Percentiles rank a stretch among this genome's conserved stretches.
These are phyloP conservation scores for Colletotrichum navitas DNA, from an alignment of 2,329 filamentous ascomycete genomes.

Conservation along the genomic window DNA sequence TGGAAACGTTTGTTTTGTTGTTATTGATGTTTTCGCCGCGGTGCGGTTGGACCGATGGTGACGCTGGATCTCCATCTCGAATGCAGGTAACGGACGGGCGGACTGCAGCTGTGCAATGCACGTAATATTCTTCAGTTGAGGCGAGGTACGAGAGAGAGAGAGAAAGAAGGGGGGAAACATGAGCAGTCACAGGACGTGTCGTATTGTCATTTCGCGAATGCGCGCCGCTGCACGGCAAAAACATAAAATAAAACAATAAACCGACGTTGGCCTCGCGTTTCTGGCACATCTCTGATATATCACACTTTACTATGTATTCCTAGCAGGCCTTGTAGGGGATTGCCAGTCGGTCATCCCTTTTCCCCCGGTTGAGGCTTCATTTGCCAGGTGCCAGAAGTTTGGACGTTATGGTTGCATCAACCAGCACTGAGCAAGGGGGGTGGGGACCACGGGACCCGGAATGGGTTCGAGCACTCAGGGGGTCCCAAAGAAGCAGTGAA, in stretches of 20 bases:
- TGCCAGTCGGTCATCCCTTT: constrained; percentile 21
- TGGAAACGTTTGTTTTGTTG: constrained; percentile 1
- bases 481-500: constrained; percentile 18
- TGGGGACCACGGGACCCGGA: constrained; percentile 15
- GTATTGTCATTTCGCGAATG: constrained; percentile 37
- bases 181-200: constrained; percentile 14
- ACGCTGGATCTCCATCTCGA: background rate
- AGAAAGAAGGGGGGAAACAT: background rate
- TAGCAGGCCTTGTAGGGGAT: constrained; percentile 25
- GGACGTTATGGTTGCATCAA: constrained; percentile 13
- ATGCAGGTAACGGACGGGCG: background rate
- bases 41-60: constrained; percentile 20
- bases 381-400: constrained; percentile 24
- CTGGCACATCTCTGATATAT: background rate
- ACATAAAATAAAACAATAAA: too few relatives aligned
- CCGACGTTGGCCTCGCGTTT: constrained; percentile 11
- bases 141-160: background rate
- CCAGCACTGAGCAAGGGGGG: background rate
- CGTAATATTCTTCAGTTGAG: background rate
- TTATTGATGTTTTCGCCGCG: constrained; percentile 8
- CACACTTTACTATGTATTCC: background rate
- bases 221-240: constrained; percentile 18
- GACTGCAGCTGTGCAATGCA: background rate
- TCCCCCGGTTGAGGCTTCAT: constrained; percentile 31
- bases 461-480: constrained; percentile 24